Base-by-base conservation (phyloP, 2,329 filamentous ascomycete genomes). In the Colletotrichum endophyticum region DNA sequence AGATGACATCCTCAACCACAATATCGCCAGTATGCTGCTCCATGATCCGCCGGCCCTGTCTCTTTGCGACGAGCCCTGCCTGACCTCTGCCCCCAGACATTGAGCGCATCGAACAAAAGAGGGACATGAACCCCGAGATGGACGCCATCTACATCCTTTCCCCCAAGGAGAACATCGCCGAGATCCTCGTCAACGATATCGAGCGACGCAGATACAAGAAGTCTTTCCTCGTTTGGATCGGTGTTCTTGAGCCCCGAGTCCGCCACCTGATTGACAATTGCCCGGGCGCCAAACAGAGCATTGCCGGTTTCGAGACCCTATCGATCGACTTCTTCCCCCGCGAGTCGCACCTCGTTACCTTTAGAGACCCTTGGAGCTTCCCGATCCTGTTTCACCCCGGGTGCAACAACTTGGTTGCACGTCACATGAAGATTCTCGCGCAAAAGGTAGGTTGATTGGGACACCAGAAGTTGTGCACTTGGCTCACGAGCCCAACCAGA, bases 1-100 rank as follows among this genome's bases (percentile, higher is more conserved):
- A 88, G 96, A 99, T 91, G 95, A 98, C 82, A 98, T 99, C 80
- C 94, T 99, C 86, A 98, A 98, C 84, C 93, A 96, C 86, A 98
- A 98, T 84, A 95, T 99, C 85, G 96, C 96, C 80, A 98, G 96
- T 98, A 90, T 84, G 93, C 84, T 84, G 93, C 83, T 64, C 36
- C 66, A 59, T 70, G 34, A 36, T 27, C 27, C 34, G 57, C 64
- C 57, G 3, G 19, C 19, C 13, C 27, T 28, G 9, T 49, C 13
- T 25, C 70, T n/a, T 56, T 39, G 39, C 59, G 49, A 15, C 61
- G 44, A 39, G 9, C n/a, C n/a, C 75, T 79, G 63, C 68, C 71
- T 77, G 63, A 78, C 72, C n/a, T 77, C 66, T 73, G 19, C 70
- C 70, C 64, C 75, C 85, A 98, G 96, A 98, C 86, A 96, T 99